Percentiles rank a stretch among this genome's conserved stretches.
phyloP scores from a whole-genome alignment of 2,329 filamentous ascomycete genomes.

The Sporothrix schenckii region DNA sequence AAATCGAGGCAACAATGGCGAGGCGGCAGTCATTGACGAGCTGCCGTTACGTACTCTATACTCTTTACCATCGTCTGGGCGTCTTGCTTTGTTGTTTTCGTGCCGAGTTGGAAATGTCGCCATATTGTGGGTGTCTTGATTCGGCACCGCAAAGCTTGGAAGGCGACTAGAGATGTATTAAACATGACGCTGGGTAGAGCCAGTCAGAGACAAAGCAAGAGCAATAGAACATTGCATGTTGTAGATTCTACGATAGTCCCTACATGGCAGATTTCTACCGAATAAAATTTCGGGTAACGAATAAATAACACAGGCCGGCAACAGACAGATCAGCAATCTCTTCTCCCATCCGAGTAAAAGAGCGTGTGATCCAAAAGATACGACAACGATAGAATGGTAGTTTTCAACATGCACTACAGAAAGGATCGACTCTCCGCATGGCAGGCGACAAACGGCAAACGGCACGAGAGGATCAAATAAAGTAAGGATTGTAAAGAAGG shows the following conservation, averaged over 20 bases:
- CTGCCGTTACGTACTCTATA: background rate
- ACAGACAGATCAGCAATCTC: conserved; percentile 2
- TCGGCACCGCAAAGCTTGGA: background rate
- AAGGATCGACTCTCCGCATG: background rate
- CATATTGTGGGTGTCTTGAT: background rate
- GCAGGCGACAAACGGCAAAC: too few species aligned
- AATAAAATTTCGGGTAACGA: background rate
- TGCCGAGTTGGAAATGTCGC: too few species aligned
- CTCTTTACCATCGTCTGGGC: background rate
- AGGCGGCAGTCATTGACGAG: background rate
- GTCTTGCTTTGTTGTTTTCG: background rate
- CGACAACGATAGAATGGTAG: too few species aligned
- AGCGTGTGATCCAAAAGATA: conserved; percentile 9
- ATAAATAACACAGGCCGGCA: background rate
- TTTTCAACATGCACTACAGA: background rate
- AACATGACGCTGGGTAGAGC: background rate
- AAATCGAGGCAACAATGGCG: background rate
- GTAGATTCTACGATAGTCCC: conserved; percentile 10
- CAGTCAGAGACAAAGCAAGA: background rate
- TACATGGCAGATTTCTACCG: background rate
- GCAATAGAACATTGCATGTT: background rate
- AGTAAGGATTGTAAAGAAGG: background rate
- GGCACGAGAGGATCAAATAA: background rate
- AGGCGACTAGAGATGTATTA: background rate
- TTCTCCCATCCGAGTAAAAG: conserved; percentile 13